These are phyloP conservation scores for Pyricularia sp. DNA, from an alignment of 2,329 filamentous ascomycete genomes.

Conservation along the genomic window DNA sequence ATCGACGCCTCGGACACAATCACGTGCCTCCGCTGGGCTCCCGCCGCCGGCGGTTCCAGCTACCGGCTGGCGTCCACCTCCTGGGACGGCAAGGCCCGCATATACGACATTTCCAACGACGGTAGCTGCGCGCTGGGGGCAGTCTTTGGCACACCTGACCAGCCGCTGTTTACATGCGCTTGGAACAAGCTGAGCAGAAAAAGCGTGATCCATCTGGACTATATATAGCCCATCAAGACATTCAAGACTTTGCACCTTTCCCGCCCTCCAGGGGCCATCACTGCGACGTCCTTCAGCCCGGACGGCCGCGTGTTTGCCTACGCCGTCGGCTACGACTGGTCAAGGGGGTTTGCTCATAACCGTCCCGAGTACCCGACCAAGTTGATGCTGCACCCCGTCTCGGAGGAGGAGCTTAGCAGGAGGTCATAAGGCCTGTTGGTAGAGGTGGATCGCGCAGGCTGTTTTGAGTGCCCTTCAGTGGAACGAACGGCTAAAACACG, in stretches of 20 bases:
- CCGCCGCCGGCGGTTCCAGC: neutral
- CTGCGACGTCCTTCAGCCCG: slow-evolving; percentile 50
- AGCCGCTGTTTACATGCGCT: neutral
- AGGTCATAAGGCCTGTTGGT: neutral
- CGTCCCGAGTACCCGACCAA: slow-evolving; percentile 13
- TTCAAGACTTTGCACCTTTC: slow-evolving; percentile 46
- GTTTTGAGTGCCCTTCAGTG: no score
- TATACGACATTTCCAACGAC: neutral
- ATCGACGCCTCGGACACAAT: neutral
- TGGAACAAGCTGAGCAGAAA: neutral
- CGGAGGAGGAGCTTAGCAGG: slow-evolving; percentile 10
- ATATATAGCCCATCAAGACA: neutral
- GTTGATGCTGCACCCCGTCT: slow-evolving; percentile 19
- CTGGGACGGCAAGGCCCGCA: neutral
- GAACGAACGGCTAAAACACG: no score
- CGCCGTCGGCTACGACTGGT: slow-evolving; percentile 65
- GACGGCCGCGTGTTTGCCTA: slow-evolving; percentile 49
- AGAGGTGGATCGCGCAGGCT: neutral
- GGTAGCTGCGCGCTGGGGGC: neutral
- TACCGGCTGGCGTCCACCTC: neutral
- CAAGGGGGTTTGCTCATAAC: slow-evolving; percentile 44
- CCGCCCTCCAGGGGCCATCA: slow-evolving; percentile 42
- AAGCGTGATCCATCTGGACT: neutral
- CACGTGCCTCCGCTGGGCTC: neutral
- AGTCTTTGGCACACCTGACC: neutral